These are phyloP conservation scores for Russula vinacea DNA, from an alignment of 768 basidiomycete species.

Conservation along the genomic window DNA sequence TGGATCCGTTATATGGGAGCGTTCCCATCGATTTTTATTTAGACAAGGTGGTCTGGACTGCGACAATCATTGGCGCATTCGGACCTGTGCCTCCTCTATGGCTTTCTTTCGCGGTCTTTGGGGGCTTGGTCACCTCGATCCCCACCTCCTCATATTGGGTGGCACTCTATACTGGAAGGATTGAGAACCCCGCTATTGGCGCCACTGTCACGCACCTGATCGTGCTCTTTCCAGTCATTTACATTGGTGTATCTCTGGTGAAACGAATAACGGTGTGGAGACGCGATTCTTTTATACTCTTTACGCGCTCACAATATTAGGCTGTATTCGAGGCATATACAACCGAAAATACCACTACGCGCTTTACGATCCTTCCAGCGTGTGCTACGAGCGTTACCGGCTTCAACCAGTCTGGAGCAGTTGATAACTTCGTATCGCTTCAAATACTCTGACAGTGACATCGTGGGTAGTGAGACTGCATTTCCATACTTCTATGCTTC, in stretches of 20 bases:
- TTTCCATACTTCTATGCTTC: conserved; percentile 4
- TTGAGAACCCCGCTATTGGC: conserved; percentile 51
- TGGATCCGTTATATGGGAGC: conserved; percentile 69
- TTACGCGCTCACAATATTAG: conserved; percentile 10
- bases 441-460: conserved; percentile 27
- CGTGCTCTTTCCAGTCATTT: conserved; percentile 57
- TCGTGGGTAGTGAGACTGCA: conserved; percentile 21
- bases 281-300: not conserved
- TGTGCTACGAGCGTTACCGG: conserved; percentile 28
- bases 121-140: conserved; percentile 42
- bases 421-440: conserved; percentile 16
- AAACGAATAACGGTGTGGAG: conserved; percentile 42
- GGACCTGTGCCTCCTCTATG: conserved; percentile 37
- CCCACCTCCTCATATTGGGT: conserved; percentile 69
- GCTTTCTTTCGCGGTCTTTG: conserved; percentile 40
- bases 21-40: conserved; percentile 54
- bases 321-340: conserved; percentile 16
- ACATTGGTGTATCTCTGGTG: conserved; percentile 48
- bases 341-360: conserved; percentile 21
- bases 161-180: conserved; percentile 55
- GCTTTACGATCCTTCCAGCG: conserved; percentile 25
- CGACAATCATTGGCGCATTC: conserved; percentile 38
- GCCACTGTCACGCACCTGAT: conserved; percentile 55
- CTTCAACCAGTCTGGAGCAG: conserved; percentile 17
- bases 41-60: conserved; percentile 38